Base-by-base conservation (phyloP, 2,329 filamentous ascomycete genomes). In the Colletotrichum sansevieriae region DNA sequence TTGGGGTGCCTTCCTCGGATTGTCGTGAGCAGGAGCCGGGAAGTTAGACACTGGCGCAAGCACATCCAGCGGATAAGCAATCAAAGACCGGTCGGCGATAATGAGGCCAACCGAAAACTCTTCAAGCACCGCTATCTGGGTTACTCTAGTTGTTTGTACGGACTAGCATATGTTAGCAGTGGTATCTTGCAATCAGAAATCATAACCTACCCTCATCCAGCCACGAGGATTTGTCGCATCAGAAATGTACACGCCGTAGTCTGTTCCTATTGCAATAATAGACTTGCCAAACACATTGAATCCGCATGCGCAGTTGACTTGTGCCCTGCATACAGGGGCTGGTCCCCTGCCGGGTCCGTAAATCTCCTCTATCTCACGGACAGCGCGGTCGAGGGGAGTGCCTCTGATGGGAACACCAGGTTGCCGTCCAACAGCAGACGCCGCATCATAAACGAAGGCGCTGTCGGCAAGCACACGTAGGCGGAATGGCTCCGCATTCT, bases 401-500 rank as follows among this genome's bases (percentile, higher is more conserved):
- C 94, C 95, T 73, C 91, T 91, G 76, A 99, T 96, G 9, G 92
- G 88, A 20, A 97, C 92, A 65, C 89, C 84, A 15, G 83, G 81
- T 51, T 84, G 88, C 77, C 87, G 91, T 12, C 89, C 85, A 44
- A 88, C 83, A 54, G 85, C 82, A 3, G 88, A 86, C 63, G 87
- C 77, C 4, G 83, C 81, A 72, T 97, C 93, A 74, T 94, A 95
- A 11, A 91, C 90, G 78, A 99, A 99, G 0, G 95, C 93, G 49
- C 92, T 91, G 77, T 99, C 96, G 0, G 96, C 95, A 77, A 99
- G 91, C 9, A 99, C 94, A 22, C 94, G 90, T 8, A 99, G 83
- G 58, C 93, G 88, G 86, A 99, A 99, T 0, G 96, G 96, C 78
- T 99, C 96, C 0, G 96, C 95, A 76, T 98, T 97, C 76, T 99